Percentiles rank a stretch among this genome's conserved stretches.
phyloP scores from a whole-genome alignment of 1,284 basidiomycete species.

The Mycosarcoma mackinlayi region DNA sequence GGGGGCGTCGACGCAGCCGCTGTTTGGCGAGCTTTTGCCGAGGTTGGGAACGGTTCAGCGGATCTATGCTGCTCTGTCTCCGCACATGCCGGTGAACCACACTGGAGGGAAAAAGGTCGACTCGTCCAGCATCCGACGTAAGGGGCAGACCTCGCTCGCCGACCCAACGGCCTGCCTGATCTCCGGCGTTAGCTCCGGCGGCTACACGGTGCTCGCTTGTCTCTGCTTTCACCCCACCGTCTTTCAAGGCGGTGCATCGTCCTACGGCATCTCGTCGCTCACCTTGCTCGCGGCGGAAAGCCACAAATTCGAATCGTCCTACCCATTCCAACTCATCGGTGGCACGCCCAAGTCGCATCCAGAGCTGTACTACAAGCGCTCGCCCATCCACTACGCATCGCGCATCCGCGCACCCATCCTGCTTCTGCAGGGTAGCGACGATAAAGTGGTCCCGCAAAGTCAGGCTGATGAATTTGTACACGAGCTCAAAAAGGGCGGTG shows the following conservation, averaged over 20 bases:
- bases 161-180: slow-evolving; percentile 41
- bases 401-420: slow-evolving; percentile 73
- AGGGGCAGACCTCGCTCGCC: slow-evolving; percentile 10
- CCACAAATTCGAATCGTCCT: slow-evolving; percentile 78
- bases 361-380: slow-evolving; percentile 72
- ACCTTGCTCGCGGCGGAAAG: slow-evolving; percentile 69
- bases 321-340: slow-evolving; percentile 73
- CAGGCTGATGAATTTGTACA: slow-evolving; percentile 71
- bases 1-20: slow-evolving; percentile 10
- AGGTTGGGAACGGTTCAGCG: slow-evolving; percentile 25
- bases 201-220: slow-evolving; percentile 74
- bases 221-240: slow-evolving; percentile 62
- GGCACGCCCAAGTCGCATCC: slow-evolving; percentile 72
- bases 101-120: too few relatives aligned
- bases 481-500: slow-evolving; percentile 34
- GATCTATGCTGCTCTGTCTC: slow-evolving; percentile 34
- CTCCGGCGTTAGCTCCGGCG: slow-evolving; percentile 71
- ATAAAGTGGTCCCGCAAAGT: slow-evolving; percentile 74
- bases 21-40: slow-evolving; percentile 47
- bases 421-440: slow-evolving; percentile 73
- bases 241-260: slow-evolving; percentile 40
- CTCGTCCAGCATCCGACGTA: background rate
- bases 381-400: slow-evolving; percentile 72
- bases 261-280: slow-evolving; percentile 44
- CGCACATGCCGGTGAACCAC: slow-evolving; percentile 16